These are phyloP conservation scores for Prunus davidiana DNA, from an alignment of 306 rosid species.

Conservation along the genomic window DNA sequence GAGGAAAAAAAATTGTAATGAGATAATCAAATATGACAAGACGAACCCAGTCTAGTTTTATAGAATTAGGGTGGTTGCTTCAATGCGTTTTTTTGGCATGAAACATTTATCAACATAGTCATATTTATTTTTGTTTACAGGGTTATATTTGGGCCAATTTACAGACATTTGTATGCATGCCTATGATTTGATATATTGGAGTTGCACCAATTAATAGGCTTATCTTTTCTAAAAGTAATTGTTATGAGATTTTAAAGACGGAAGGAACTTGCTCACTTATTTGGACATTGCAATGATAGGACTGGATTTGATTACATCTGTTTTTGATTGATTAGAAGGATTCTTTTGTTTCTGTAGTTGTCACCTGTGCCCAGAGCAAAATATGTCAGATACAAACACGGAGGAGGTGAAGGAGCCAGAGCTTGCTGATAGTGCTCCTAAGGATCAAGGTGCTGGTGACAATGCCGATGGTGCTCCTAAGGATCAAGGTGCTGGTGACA, in stretches of 20 bases:
- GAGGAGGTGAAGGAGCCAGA: slow-evolving; percentile 57
- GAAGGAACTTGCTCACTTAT: not conserved
- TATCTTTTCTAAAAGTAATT: not conserved
- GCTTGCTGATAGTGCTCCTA: slow-evolving; percentile 32
- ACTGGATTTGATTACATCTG: not conserved
- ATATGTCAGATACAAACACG: slow-evolving; percentile 54
- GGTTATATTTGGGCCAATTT: not conserved
- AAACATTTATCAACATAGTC: not conserved
- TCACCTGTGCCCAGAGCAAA: slow-evolving; percentile 17
- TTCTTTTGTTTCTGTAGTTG: slow-evolving; percentile 20
- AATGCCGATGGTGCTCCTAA: slow-evolving; percentile 27
- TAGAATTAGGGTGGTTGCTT: not conserved
- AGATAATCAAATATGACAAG: not conserved
- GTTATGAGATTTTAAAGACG: not conserved
- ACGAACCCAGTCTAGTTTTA: not conserved
- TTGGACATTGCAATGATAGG: not conserved
- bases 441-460: slow-evolving; percentile 40
- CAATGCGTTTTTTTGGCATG: not conserved
- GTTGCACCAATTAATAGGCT: not conserved
- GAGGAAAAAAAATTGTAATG: not conserved
- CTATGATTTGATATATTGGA: not conserved
- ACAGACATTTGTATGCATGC: not conserved
- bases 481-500: slow-evolving; percentile 40
- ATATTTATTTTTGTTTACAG: not conserved
- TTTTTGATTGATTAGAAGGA: slow-evolving; percentile 8